Conservation (phyloP, 768 basidiomycete genomes). For the Sarcodon sp. region DNA sequence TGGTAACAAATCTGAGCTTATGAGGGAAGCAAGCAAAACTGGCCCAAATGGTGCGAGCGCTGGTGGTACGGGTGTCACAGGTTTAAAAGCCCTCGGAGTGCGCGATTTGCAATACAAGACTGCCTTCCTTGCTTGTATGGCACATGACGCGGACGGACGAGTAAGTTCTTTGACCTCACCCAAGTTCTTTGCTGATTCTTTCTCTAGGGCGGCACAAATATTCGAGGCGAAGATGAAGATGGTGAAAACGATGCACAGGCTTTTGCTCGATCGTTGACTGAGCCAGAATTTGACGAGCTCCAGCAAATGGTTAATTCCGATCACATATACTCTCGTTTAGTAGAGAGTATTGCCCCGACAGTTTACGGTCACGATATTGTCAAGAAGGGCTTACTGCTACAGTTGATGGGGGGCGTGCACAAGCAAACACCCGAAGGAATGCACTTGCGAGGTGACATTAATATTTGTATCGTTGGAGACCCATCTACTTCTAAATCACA, state of each 20-base stretch:
- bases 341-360: conserved; percentile 92
- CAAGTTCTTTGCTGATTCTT: conserved; percentile 1
- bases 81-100: conserved; percentile 88
- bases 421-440: conserved; percentile 95
- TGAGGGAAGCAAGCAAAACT: conserved; percentile 68
- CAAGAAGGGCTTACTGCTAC: conserved; percentile 92
- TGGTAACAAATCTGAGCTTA: conserved; percentile 82
- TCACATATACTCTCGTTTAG: conserved; percentile 88
- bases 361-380: conserved; percentile 99
- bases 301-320: conserved; percentile 89
- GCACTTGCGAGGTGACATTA: conserved; percentile 96
- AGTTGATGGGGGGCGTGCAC: conserved; percentile 98
- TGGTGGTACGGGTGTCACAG: conserved; percentile 78
- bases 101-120: conserved; percentile 97
- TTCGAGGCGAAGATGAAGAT: conserved; percentile 79
- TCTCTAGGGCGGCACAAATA: conserved; percentile 65
- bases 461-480: conserved; percentile 96
- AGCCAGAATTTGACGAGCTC: conserved; percentile 91
- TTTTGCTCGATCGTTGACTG: conserved; percentile 81
- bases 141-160: conserved; percentile 78
- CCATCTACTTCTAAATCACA: conserved; percentile 98
- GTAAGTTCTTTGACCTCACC: conserved; percentile 33
- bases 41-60: conserved; percentile 49
- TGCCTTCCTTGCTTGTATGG: conserved; percentile 97
- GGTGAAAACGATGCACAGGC: conserved; percentile 69